Percentiles rank a stretch among this genome's conserved stretches.
Conservation (phyloP, 176 grass and related monocot species). For the Bothriochloa decipiens region DNA sequence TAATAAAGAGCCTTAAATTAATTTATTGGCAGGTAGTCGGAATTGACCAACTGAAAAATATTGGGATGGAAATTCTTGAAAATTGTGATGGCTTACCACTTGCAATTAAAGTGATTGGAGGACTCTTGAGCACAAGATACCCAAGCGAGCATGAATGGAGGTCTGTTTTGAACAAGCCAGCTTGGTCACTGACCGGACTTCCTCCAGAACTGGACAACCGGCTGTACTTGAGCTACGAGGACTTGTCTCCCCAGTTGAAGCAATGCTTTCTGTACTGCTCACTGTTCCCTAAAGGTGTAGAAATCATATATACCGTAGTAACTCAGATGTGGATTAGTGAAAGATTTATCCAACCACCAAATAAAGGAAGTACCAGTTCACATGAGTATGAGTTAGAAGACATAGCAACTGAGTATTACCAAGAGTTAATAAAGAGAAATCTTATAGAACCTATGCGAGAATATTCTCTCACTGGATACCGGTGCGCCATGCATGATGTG, state of each 20-base stretch:
- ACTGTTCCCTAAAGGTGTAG: background rate
- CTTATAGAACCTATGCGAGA: background rate
- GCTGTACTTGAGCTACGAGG: slow-evolving; percentile 8
- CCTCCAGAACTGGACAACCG: background rate
- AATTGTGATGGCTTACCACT: slow-evolving; percentile 36
- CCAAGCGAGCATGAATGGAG: slow-evolving; percentile 12
- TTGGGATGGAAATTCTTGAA: slow-evolving; percentile 2
- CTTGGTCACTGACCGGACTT: slow-evolving; percentile 4
- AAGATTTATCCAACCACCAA: background rate
- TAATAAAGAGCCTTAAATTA: no score
- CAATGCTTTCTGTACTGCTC: slow-evolving; percentile 42
- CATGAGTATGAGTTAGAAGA: background rate
- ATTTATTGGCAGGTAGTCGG: background rate
- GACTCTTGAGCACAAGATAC: background rate
- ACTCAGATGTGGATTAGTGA: slow-evolving; percentile 21
- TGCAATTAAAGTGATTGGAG: slow-evolving; percentile 27
- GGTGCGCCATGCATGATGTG: slow-evolving; percentile 16
- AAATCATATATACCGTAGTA: fast-evolving
- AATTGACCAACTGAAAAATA: slow-evolving; percentile 3
- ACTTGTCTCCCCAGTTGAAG: slow-evolving; percentile 6
- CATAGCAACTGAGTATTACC: background rate
- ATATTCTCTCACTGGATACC: background rate
- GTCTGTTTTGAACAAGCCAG: background rate
- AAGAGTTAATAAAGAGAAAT: slow-evolving; percentile 32
- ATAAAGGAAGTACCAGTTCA: no score